Evolutionary conservation across 306 rosid species (phyloP), one percentile per base, ranked within the genome.

Genomic region (Lathyrus tuberosus): DNA sequence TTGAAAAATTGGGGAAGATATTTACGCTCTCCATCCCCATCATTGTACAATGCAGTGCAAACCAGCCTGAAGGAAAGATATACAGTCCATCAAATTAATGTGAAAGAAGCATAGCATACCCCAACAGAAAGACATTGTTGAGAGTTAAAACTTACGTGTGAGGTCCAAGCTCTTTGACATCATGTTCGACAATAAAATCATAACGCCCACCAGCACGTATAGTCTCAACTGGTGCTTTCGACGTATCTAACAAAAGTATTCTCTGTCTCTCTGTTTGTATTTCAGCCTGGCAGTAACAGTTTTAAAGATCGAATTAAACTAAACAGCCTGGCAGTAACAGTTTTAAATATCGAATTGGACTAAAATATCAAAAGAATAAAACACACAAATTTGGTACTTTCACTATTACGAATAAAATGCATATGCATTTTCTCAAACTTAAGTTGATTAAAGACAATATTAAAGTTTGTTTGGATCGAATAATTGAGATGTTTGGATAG

Each of bases 251-350:
- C 52, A 94, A 96, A 67, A 94, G 87, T 51, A 94, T 89, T 62
- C 96, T 87, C 90, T 88, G 98, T 80, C 86, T 88, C 78, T 94
- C 98, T 10, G 98, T 94, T 78, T 94, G 98, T 82, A 94, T 94
- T 76, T 94, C 98, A 40, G 98, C 97, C 97, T 93, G 81, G 31
- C 38, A 61, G 62, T 66, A 38, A 61, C 24, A 35, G 62, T 59
- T 59, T 53, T 5, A 53, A 53, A 10, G 0, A 20, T 20, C 0
- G 22, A 20, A 20, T 20, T 20, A 1, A 20, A 20, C 22, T 20
- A 20, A 20, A 20, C 22, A 20, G 22, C 22, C 22, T 20, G 22
- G 22, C 22, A 20, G 22, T 20, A 20, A 20, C 22, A 20, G 22
- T 20, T 20, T n/a, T 20, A 20, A 20, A 20, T 52, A 51, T 18